phyloP scores from a whole-genome alignment of 2,329 filamentous ascomycete species.

The Ophiosphaerella herpotricha region DNA sequence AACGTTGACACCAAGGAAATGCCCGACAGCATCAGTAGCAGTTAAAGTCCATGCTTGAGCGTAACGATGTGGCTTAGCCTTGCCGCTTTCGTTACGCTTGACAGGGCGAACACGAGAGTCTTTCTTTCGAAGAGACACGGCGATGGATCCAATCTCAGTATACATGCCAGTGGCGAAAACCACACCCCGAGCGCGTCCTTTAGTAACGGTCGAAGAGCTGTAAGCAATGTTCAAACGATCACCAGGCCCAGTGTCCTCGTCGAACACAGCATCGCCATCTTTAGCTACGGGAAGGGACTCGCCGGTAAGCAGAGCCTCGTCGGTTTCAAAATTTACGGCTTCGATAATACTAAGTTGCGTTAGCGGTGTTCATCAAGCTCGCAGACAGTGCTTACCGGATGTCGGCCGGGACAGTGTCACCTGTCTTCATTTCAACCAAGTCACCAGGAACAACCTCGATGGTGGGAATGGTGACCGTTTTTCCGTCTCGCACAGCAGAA shows the following conservation, averaged over 20 bases:
- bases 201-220: conserved; percentile 70
- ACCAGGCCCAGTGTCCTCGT: conserved; percentile 61
- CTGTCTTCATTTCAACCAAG: conserved; percentile 63
- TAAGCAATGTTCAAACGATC: conserved; percentile 73
- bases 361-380: background rate
- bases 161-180: conserved; percentile 71
- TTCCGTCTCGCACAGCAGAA: conserved; percentile 57
- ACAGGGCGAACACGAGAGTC: conserved; percentile 41
- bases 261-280: conserved; percentile 59
- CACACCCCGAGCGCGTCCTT: conserved; percentile 69
- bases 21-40: conserved; percentile 42
- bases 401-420: conserved; percentile 72
- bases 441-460: conserved; percentile 69
- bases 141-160: conserved; percentile 75
- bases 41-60: conserved; percentile 59
- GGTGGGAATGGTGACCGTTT: conserved; percentile 56
- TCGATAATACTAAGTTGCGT: conserved; percentile 51
- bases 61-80: conserved; percentile 38
- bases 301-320: conserved; percentile 72
- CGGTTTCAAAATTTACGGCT: conserved; percentile 74
- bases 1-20: conserved; percentile 47
- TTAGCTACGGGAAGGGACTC: conserved; percentile 71
- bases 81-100: conserved; percentile 45
- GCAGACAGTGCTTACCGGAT: conserved; percentile 49
- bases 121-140: conserved; percentile 65